Evolutionary conservation across 495 filamentous ascomycete species (phyloP), one percentile per base, ranked within the genome.

Genomic region (Xylona heveae): DNA sequence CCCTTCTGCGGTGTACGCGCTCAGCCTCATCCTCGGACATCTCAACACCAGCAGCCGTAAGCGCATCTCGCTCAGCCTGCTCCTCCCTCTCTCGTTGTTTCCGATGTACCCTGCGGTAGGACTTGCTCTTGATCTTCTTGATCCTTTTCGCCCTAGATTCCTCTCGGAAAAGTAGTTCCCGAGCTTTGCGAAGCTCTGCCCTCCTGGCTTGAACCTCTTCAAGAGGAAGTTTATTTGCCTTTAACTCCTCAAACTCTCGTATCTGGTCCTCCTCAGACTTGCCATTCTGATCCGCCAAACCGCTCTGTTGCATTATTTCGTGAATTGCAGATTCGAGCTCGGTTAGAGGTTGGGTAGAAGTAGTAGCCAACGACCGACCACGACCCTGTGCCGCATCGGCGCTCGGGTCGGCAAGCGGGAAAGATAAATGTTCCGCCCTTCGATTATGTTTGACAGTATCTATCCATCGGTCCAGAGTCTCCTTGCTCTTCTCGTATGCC

Each of bases 81-180:
- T 77, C 71, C 25, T 74, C 54, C 36, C 69, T 69, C 46, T 80
- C 69, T 8, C 71, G 64, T 42, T 93, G 79, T 43, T 78, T 92
- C 22, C 88, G 72, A 47, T 94, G 90, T 15, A 95, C 73, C 31
- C 83, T 71, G 12, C 82, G 74, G 45, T 84, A 97, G 0, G 82
- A 66, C 45, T 92, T 95, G 43, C 75, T 83, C 58, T 97, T 97
- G 49, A 97, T 97, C 58, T 94, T 95, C 52, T 93, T 92, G 50
- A 97, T 77, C 2, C 88, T 73, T 53, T 85, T 92, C 3, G 82
- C 66, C 32, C 80, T 71, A 0, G 74, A 66, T 49, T 91, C 77
- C 48, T 97, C 90, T n/a, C 85, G 65, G 37, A 90, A 93, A 29
- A 91, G 57, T 4, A 94, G 53, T 40, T 95, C 88, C 35, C 90